Base-by-base conservation (phyloP, 148 eudicot species). In the Rhododendron henanense region DNA sequence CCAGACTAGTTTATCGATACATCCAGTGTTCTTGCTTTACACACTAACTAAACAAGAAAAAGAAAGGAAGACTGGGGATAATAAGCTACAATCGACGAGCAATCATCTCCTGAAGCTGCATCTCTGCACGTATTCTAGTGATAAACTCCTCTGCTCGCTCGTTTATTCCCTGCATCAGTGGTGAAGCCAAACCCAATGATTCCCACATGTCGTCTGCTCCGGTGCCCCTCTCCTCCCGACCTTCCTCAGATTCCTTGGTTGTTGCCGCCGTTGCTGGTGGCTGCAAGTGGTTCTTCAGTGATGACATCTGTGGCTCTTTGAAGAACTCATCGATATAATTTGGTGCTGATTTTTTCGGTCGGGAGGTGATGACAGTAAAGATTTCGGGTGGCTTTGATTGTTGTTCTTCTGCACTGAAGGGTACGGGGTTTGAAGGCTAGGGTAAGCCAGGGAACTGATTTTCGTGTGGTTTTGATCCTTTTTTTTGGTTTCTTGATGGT, bases 121-220 rank as follows among this genome's bases (percentile, higher is more conserved):
- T 88, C 51, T 93, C 95, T 50, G 90, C 93, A 31, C 90, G 75
- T 41, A 92, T 89, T 41, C 91, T 84, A 33, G 90, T 59, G 28
- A 93, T 93, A 77, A 92, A 93, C 84, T 93, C 95, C 51, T 93
- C 95, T 3, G 95, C 95, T 82, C 92, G 87, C 67, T 88, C 89
- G 10, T 93, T 79, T 15, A 93, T 92, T 53, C 92, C 91, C 53
- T 91, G 57, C 92, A 91, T 86, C 78, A 87, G 90, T 15, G 92
- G 90, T 23, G 93, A 91, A 19, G 85, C 92, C 81, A 92, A 11
- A 37, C 48, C 88, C 89, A 91, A 33, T 16, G 93, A 90, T 37
- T 93, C 93, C 93, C 93, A 91, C 91, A 90, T 79, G 50, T 93
- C 93, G 50, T 93, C 93, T 19, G 88, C 92, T 21, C 78, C 33